Evolutionary conservation across 2,329 filamentous ascomycete species (phyloP).

Genomic region (Xylaria sp.): DNA sequence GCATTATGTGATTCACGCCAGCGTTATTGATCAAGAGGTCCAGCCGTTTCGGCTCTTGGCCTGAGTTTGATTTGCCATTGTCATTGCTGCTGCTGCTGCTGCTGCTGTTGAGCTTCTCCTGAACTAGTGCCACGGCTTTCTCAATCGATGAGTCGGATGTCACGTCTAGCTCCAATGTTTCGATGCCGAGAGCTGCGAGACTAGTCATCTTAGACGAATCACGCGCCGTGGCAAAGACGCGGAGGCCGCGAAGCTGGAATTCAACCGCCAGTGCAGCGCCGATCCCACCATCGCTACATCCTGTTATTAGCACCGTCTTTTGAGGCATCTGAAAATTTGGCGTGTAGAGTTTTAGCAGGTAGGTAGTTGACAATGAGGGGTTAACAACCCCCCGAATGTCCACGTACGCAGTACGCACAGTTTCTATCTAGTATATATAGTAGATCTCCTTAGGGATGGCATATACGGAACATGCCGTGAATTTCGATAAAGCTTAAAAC

Average conservation of each 20-base stretch:
- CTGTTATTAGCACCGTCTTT: constrained; percentile 48
- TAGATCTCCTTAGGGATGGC: neutral
- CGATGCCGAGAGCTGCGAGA: constrained; percentile 42
- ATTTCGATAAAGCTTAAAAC: neutral
- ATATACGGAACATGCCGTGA: constrained; percentile 8
- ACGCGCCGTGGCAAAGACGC: constrained; percentile 49
- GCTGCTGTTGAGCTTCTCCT: constrained; percentile 12
- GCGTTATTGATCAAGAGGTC: constrained; percentile 48
- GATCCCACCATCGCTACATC: constrained; percentile 49
- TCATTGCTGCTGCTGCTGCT: neutral
- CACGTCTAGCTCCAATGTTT: constrained; percentile 47
- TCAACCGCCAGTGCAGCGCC: constrained; percentile 48
- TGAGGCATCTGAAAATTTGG: constrained; percentile 28
- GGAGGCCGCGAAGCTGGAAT: constrained; percentile 46
- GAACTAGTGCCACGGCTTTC: constrained; percentile 30
- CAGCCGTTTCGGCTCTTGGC: constrained; percentile 27
- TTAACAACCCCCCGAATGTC: neutral
- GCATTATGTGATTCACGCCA: constrained; percentile 40
- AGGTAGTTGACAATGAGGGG: neutral
- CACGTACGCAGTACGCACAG: neutral
- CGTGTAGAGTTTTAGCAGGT: neutral
- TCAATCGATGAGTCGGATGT: constrained; percentile 44
- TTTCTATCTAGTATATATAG: too few species aligned
- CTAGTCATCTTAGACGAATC: constrained; percentile 40
- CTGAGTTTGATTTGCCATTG: neutral